Base-by-base conservation (phyloP, 164 flowering plant genomes). In the Buxus sempervirens region DNA sequence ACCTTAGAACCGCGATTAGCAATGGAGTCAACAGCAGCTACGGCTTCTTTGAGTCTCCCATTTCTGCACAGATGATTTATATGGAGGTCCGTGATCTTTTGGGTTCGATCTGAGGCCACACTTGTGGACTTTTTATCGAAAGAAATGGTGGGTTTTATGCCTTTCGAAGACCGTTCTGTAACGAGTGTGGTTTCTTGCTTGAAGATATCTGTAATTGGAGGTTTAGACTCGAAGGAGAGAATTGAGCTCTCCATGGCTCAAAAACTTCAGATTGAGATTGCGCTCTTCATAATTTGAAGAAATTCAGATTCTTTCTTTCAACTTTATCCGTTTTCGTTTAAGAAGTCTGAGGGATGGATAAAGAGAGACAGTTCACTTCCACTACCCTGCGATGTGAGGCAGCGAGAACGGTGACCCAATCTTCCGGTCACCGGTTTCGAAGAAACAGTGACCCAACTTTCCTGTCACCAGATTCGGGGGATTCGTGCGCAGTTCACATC, bases 31-130 rank as follows among this genome's bases (percentile, higher is more conserved):
- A 87, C 73, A 66, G 70, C 79, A 16, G 51, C 28, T 0, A 84
- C 61, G 38, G 89, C 88, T 38, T 85, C 89, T 6, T 24, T 53
- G 54, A 84, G 67, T 20, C 77, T 80, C 4, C 88, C 88, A 24
- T 60, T 73, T 36, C 66, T 74, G 78, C 83, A 80, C 32, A 87
- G 80, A 53, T 63, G 59, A 59, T 67, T 70, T 76, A 85, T 65
- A 28, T 77, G 78, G 49, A 71, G 55, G 57, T 83, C 85, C 6
- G 76, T 27, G 51, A 57, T 24, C 38, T 62, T 62, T 14, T 60
- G 66, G 48, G 54, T 1, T 45, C 18, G 26, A 25, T 21, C 68
- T 54, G 70, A n/a, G 21, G 49, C 18, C 13, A 36, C 36, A 19
- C 16, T 18, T 53, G 32, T 42, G 41, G 60, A 24, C 16, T 64